A percentile compares a stretch with the other conserved stretches of the same genome.
Conservation (phyloP, 139 green algal genomes). For the Chlorella sp. region DNA sequence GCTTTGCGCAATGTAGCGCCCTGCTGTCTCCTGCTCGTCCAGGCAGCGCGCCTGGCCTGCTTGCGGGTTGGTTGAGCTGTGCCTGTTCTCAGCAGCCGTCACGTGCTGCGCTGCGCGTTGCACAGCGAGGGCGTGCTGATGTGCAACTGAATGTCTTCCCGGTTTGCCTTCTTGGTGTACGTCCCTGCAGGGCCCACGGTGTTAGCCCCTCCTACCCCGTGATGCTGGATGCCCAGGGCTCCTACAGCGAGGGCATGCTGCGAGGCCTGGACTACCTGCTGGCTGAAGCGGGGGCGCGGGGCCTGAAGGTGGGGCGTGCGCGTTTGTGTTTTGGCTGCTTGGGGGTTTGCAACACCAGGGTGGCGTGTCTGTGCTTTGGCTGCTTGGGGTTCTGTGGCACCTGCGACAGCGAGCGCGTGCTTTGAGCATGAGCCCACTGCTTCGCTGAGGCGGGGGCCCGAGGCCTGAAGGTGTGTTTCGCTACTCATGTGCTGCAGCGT, state of each 20-base stretch:
- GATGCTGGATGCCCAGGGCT: slow-evolving; percentile 20
- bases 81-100: background rate
- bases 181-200: slow-evolving; percentile 18
- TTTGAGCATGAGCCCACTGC: too few relatives aligned
- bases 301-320: slow-evolving; percentile 52
- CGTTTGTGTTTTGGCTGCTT: too few relatives aligned
- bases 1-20: background rate
- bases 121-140: too few relatives aligned
- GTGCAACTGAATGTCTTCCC: background rate
- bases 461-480: slow-evolving; percentile 38
- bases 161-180: too few relatives aligned
- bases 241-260: slow-evolving; percentile 52
- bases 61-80: background rate
- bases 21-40: background rate
- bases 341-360: too few relatives aligned
- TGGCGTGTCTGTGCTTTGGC: too few relatives aligned
- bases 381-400: too few relatives aligned
- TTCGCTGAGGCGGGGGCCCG: slow-evolving; percentile 38
- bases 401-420: too few relatives aligned
- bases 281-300: slow-evolving; percentile 38
- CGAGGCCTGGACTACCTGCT: slow-evolving; percentile 47
- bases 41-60: background rate
- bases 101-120: background rate
- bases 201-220: slow-evolving; percentile 38
- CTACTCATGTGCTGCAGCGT: too few relatives aligned